These are phyloP conservation scores for Calvatia gigantea DNA, from an alignment of 768 basidiomycete genomes.

Conservation along the genomic window DNA sequence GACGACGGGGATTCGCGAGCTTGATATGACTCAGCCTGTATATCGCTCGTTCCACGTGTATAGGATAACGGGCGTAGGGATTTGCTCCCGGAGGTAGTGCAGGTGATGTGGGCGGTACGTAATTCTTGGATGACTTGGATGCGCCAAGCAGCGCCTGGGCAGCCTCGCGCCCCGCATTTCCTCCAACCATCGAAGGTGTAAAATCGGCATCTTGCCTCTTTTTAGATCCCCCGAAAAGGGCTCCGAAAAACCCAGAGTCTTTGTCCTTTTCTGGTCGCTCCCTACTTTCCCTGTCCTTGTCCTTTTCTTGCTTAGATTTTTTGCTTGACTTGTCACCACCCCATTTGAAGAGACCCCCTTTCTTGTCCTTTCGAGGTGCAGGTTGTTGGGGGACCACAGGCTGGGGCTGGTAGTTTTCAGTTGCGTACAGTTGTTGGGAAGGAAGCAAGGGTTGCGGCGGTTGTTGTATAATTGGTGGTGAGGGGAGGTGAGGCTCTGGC, in stretches of 20 bases:
- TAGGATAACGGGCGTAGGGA: slow-evolving; percentile 82
- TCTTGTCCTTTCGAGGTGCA: slow-evolving; percentile 66
- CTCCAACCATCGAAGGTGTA: slow-evolving; percentile 30
- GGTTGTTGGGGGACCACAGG: slow-evolving; percentile 21
- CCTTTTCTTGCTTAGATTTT: slow-evolving; percentile 40
- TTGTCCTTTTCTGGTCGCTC: slow-evolving; percentile 54
- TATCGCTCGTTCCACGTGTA: slow-evolving; percentile 97
- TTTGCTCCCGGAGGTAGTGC: slow-evolving; percentile 41
- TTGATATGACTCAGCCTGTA: slow-evolving; percentile 98
- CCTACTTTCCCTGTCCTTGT: slow-evolving; percentile 40
- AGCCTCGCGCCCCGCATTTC: slow-evolving; percentile 73
- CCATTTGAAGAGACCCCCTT: slow-evolving; percentile 64
- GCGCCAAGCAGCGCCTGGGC: slow-evolving; percentile 84
- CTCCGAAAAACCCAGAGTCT: slow-evolving; percentile 87
- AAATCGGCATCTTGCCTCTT: slow-evolving; percentile 71
- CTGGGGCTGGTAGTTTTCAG: background rate
- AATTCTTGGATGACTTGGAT: slow-evolving; percentile 73
- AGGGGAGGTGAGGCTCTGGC: slow-evolving; percentile 14
- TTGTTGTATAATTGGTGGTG: slow-evolving; percentile 26
- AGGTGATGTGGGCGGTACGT: slow-evolving; percentile 61
- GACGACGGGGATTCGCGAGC: slow-evolving; percentile 92
- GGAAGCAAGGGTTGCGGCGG: slow-evolving; percentile 20
- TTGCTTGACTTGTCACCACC: slow-evolving; percentile 63
- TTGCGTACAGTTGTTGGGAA: slow-evolving; percentile 17
- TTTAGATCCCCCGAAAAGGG: slow-evolving; percentile 78